Percentiles rank a stretch among this genome's conserved stretches.
Evolutionary conservation across 169 alveolate genomes (phyloP).

Genomic region (Cyclospora cayetanensis): DNA sequence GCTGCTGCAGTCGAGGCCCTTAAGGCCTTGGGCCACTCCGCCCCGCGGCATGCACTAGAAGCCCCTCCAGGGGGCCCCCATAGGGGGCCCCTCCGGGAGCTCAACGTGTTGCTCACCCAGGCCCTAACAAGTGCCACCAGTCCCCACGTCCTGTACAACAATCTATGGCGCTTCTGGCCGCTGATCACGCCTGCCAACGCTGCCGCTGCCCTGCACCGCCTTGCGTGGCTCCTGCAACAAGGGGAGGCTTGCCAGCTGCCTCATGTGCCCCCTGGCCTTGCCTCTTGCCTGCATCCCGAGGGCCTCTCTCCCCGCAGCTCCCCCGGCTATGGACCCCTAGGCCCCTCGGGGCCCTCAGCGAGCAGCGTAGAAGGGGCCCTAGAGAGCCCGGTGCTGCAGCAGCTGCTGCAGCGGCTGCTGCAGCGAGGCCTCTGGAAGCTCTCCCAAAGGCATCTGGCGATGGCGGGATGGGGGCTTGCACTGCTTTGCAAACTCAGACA

Average conservation of each 20-base stretch:
- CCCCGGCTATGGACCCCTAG: not conserved
- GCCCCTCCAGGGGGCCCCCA: no score
- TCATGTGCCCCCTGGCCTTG: not conserved
- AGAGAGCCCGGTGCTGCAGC: slow-evolving; percentile 27
- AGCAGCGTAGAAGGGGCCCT: not conserved
- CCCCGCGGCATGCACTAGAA: no score
- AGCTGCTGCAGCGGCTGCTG: slow-evolving; percentile 30
- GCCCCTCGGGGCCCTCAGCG: not conserved
- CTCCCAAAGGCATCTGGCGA: not conserved
- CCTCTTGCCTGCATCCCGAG: not conserved
- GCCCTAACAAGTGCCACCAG: not conserved
- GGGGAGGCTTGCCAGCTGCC: not conserved
- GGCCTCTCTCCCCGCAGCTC: not conserved
- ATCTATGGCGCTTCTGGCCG: not conserved
- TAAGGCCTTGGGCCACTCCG: no score
- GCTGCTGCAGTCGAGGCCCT: no score
- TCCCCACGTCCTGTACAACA: not conserved
- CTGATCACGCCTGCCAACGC: not conserved
- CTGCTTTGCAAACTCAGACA: not conserved
- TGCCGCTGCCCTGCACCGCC: not conserved
- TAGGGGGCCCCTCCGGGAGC: slow-evolving; percentile 4
- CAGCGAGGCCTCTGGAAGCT: not conserved
- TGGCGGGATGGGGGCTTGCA: not conserved
- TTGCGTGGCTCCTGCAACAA: not conserved
- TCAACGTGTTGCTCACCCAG: not conserved